These are phyloP conservation scores for Heterobasidion annosum DNA, from an alignment of 1,284 basidiomycete species.

Conservation along the genomic window DNA sequence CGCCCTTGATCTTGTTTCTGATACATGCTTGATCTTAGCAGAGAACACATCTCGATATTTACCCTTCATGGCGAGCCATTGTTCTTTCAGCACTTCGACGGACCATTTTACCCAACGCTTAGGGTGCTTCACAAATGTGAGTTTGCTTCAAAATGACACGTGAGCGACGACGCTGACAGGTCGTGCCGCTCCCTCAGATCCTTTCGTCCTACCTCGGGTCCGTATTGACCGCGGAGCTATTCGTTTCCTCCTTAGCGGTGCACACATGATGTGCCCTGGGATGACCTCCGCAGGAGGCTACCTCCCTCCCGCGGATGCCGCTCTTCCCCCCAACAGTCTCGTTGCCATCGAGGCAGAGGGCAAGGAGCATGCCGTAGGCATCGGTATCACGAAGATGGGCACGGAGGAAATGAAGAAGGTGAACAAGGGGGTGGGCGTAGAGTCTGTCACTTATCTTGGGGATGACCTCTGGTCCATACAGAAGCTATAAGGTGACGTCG, in stretches of 20 bases:
- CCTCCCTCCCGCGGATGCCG: slow-evolving; percentile 69
- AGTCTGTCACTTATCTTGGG: slow-evolving; percentile 79
- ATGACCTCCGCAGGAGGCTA: slow-evolving; percentile 87
- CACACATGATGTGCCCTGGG: slow-evolving; percentile 97
- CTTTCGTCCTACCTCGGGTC: slow-evolving; percentile 81
- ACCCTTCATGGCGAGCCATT: slow-evolving; percentile 81
- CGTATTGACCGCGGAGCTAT: slow-evolving; percentile 96
- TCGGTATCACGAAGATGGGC: slow-evolving; percentile 78
- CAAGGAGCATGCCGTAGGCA: slow-evolving; percentile 88
- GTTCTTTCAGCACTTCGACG: slow-evolving; percentile 97
- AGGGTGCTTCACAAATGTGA: slow-evolving; percentile 86
- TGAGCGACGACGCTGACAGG: background rate
- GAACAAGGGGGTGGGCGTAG: slow-evolving; percentile 90
- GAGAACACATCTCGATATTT: slow-evolving; percentile 93
- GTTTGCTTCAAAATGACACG: slow-evolving; percentile 18
- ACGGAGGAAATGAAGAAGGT: slow-evolving; percentile 86
- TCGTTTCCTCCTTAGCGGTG: slow-evolving; percentile 89
- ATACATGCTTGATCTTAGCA: slow-evolving; percentile 44
- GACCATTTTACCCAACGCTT: slow-evolving; percentile 85
- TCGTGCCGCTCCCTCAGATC: slow-evolving; percentile 48
- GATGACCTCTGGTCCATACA: slow-evolving; percentile 86
- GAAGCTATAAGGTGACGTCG: slow-evolving; percentile 38
- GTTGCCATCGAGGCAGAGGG: slow-evolving; percentile 93
- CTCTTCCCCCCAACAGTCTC: slow-evolving; percentile 59
- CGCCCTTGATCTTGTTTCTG: background rate